Percentiles rank a stretch among this genome's conserved stretches.
These are phyloP conservation scores for Ceratocystis variospora DNA, from an alignment of 2,329 filamentous ascomycete species.

Conservation along the genomic window DNA sequence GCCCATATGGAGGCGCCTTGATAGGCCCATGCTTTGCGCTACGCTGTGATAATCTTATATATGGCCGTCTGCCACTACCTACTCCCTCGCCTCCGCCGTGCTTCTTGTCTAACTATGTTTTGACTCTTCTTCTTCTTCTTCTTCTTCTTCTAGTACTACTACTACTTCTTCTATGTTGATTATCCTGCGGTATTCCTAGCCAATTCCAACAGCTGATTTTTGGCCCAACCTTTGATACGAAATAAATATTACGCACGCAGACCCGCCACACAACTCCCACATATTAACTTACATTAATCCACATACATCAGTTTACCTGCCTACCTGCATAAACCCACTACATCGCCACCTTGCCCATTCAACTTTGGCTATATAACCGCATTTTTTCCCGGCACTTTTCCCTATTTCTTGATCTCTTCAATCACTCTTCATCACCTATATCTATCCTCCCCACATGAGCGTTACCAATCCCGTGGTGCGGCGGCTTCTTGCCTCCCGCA, in stretches of 20 bases:
- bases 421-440: conserved; percentile 1
- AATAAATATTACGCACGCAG: too few relatives aligned
- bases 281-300: too few relatives aligned
- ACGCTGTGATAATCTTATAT: neutral
- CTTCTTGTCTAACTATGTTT: neutral
- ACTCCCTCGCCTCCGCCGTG: neutral
- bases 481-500: conserved; percentile 16
- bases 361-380: neutral
- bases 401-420: neutral
- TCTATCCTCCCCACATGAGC: conserved; percentile 8
- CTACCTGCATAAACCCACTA: too few relatives aligned
- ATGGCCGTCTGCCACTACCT: neutral
- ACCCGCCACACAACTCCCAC: too few relatives aligned
- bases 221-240: too few relatives aligned
- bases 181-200: too few relatives aligned
- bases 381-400: neutral
- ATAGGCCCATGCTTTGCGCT: neutral
- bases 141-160: neutral
- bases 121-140: neutral
- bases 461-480: conserved; percentile 17
- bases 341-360: too few relatives aligned
- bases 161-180: neutral
- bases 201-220: too few relatives aligned
- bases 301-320: too few relatives aligned
- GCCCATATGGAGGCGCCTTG: neutral